phyloP scores from a whole-genome alignment of 2,329 filamentous ascomycete species.

The Clarireedia hainanense region DNA sequence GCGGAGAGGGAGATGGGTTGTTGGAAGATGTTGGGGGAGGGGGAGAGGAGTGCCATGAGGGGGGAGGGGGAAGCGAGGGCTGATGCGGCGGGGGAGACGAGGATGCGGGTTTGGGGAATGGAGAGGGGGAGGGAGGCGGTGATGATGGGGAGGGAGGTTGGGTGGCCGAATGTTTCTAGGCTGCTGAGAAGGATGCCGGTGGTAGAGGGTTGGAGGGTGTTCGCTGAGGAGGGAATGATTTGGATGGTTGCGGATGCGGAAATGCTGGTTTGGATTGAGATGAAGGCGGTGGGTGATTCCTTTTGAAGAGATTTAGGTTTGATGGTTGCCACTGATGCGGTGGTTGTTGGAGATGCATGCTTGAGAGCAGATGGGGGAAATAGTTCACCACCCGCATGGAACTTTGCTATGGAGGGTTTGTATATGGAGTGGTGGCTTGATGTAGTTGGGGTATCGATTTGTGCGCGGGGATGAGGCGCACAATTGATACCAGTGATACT shows the following conservation, averaged over 20 bases:
- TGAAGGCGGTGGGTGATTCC: background rate
- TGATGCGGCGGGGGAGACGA: background rate
- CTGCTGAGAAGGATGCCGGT: background rate
- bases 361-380: background rate
- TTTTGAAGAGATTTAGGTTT: background rate
- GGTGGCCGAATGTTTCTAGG: background rate
- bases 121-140: background rate
- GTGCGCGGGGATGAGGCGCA: background rate
- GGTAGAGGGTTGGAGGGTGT: background rate
- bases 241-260: background rate
- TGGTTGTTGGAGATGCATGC: background rate
- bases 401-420: background rate
- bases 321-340: background rate
- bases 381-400: background rate
- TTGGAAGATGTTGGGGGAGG: constrained; percentile 41
- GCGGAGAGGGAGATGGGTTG: constrained; percentile 45
- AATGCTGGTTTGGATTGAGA: background rate
- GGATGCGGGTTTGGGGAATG: too few species aligned
- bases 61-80: background rate
- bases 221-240: background rate
- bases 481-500: background rate
- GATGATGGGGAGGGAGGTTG: background rate
- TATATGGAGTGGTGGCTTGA: too few species aligned
- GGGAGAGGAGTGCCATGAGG: background rate
- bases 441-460: background rate